phyloP scores from a whole-genome alignment of 2,329 filamentous ascomycete genomes.

The Venturia pyrina region DNA sequence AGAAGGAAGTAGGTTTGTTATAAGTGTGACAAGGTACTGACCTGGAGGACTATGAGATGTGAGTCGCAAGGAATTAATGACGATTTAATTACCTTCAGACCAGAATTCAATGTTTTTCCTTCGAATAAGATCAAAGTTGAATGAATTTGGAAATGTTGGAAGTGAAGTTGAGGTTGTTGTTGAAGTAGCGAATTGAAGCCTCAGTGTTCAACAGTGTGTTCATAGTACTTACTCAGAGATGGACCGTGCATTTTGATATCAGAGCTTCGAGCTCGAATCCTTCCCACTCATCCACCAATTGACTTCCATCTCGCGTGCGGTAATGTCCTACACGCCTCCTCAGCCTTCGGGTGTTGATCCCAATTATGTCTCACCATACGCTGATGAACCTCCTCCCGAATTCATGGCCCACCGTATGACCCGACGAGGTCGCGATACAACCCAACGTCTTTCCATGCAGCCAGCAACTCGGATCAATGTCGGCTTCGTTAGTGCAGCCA shows the following conservation, averaged over 20 bases:
- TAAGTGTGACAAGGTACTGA: neutral
- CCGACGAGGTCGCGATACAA: slow-evolving; percentile 8
- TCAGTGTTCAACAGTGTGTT: too few species aligned
- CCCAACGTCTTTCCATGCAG: slow-evolving; percentile 48
- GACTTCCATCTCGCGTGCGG: neutral
- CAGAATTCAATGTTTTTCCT: too few species aligned
- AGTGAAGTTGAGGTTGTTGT: neutral
- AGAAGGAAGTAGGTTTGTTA: neutral
- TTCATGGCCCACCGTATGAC: slow-evolving; percentile 6
- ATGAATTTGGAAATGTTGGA: neutral
- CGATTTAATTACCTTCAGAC: neutral
- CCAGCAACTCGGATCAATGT: slow-evolving; percentile 56
- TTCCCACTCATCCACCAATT: too few species aligned
- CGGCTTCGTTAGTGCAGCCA: slow-evolving; percentile 53
- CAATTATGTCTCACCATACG: slow-evolving; percentile 3
- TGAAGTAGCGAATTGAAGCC: neutral
- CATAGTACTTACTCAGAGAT: neutral
- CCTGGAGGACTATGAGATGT: neutral
- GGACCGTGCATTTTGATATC: neutral
- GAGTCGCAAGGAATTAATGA: neutral
- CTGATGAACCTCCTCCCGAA: neutral
- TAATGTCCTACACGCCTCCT: neutral
- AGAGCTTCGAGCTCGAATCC: neutral
- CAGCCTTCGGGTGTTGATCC: neutral
- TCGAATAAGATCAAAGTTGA: neutral